phyloP scores from a whole-genome alignment of 495 filamentous ascomycete genomes.

The Mytilinidion resinicola region DNA sequence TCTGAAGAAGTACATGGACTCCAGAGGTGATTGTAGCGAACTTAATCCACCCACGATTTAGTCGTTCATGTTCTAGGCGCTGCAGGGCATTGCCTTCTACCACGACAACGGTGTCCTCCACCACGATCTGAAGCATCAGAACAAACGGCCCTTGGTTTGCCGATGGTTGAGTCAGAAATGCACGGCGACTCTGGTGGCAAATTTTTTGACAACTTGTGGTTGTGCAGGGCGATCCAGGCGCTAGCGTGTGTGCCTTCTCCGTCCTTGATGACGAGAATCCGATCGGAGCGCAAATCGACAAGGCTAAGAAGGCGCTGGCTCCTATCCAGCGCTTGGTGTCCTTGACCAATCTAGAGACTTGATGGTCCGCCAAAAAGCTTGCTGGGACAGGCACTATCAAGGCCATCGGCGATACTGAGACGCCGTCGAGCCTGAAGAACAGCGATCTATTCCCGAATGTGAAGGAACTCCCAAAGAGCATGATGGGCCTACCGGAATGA shows the following conservation, averaged over 20 bases:
- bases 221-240: slow-evolving; percentile 84
- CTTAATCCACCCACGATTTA: slow-evolving; percentile 84
- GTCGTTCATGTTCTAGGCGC: slow-evolving; percentile 97
- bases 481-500: slow-evolving; percentile 60
- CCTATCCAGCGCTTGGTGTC: slow-evolving; percentile 78
- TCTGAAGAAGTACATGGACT: slow-evolving; percentile 97
- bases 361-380: slow-evolving; percentile 27
- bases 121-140: slow-evolving; percentile 98
- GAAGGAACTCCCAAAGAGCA: slow-evolving; percentile 43
- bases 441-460: slow-evolving; percentile 41
- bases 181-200: slow-evolving; percentile 35
- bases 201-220: slow-evolving; percentile 52
- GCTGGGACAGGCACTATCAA: slow-evolving; percentile 10
- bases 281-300: slow-evolving; percentile 72
- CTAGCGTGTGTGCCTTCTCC: slow-evolving; percentile 86
- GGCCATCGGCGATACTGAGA: slow-evolving; percentile 39
- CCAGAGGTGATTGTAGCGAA: slow-evolving; percentile 84
- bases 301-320: slow-evolving; percentile 74
- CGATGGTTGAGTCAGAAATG: slow-evolving; percentile 34
- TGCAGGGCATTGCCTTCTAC: slow-evolving; percentile 88
- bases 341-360: slow-evolving; percentile 63
- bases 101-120: slow-evolving; percentile 92
- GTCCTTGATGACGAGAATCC: slow-evolving; percentile 80
- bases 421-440: slow-evolving; percentile 40
- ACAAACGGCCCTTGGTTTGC: slow-evolving; percentile 19